Evolutionary conservation across 2,329 filamentous ascomycete genomes (phyloP).

Genomic region (Orbilia brochopaga): DNA sequence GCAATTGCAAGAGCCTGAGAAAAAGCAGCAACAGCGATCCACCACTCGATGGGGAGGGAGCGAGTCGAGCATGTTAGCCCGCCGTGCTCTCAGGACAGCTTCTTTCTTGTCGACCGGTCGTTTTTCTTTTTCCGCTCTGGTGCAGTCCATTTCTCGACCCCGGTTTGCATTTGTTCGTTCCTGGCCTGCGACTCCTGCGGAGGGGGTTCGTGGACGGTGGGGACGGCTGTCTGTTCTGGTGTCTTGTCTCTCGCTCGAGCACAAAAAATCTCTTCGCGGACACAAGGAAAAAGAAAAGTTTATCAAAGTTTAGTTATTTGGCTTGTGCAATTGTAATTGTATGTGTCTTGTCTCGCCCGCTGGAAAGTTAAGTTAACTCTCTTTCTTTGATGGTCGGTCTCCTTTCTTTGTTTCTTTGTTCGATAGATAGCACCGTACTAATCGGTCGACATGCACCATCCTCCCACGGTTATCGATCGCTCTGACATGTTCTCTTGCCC

Average conservation of each 20-base stretch:
- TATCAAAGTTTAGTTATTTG: no score
- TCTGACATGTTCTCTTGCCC: neutral
- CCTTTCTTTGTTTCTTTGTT: no score
- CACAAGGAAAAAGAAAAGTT: conserved; percentile 22
- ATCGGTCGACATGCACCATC: no score
- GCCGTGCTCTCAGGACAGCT: conserved; percentile 12
- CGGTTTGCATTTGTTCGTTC: conserved; percentile 5
- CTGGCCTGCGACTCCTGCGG: conserved; percentile 29
- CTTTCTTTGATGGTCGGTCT: neutral
- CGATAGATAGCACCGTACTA: no score
- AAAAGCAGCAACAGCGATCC: conserved; percentile 21
- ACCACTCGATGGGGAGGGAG: conserved; percentile 18
- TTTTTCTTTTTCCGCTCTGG: conserved; percentile 16
- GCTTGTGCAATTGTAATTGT: no score
- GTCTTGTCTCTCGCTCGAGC: conserved; percentile 11
- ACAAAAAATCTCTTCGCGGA: conserved; percentile 11
- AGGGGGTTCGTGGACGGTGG: conserved; percentile 15
- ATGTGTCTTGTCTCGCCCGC: no score
- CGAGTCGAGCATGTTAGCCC: conserved; percentile 8
- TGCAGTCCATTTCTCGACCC: conserved; percentile 15
- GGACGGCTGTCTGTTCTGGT: conserved; percentile 15
- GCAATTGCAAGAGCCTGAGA: conserved; percentile 29
- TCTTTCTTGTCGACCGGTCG: conserved; percentile 13
- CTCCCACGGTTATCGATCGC: no score
- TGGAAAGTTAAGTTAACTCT: no score